These are phyloP conservation scores for Taxillus chinensis DNA, from an alignment of 164 flowering plant genomes.

Conservation along the genomic window DNA sequence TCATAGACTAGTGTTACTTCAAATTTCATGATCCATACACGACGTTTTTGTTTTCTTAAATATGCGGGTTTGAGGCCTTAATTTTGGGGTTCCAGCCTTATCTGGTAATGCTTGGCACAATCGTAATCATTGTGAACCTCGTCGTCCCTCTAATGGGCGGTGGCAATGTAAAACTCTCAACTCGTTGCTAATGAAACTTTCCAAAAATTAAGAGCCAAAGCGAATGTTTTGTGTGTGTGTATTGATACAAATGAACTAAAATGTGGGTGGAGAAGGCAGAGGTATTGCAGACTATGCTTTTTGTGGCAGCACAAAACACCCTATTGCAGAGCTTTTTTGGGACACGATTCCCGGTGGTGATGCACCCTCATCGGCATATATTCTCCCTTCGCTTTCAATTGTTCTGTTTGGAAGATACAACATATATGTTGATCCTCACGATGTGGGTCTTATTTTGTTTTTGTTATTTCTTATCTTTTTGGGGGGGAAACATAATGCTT, in stretches of 20 bases:
- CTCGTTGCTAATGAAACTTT: background rate
- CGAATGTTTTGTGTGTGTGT: background rate
- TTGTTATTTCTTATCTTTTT: too few species aligned
- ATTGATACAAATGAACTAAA: background rate
- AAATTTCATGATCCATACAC: background rate
- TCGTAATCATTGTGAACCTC: slow-evolving; percentile 38
- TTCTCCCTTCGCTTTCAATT: slow-evolving; percentile 40
- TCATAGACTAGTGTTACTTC: background rate
- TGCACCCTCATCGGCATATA: slow-evolving; percentile 51
- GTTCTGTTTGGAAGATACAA: slow-evolving; percentile 24
- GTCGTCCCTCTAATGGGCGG: slow-evolving; percentile 72
- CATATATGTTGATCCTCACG: slow-evolving; percentile 25
- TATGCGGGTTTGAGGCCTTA: slow-evolving; percentile 45
- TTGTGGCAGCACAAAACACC: slow-evolving; percentile 65
- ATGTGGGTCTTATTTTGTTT: slow-evolving; percentile 19
- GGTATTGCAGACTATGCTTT: slow-evolving; percentile 52
- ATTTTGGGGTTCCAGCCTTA: slow-evolving; percentile 63
- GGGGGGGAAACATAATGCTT: too few species aligned
- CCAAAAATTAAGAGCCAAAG: too few species aligned
- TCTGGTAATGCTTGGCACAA: slow-evolving; percentile 59
- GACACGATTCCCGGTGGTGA: slow-evolving; percentile 53
- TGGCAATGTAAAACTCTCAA: slow-evolving; percentile 30
- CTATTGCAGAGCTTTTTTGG: slow-evolving; percentile 58
- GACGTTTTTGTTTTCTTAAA: background rate
- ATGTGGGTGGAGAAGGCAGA: slow-evolving; percentile 51